phyloP scores from a whole-genome alignment of 139 green algal genomes.

The Marvania coccoides region DNA sequence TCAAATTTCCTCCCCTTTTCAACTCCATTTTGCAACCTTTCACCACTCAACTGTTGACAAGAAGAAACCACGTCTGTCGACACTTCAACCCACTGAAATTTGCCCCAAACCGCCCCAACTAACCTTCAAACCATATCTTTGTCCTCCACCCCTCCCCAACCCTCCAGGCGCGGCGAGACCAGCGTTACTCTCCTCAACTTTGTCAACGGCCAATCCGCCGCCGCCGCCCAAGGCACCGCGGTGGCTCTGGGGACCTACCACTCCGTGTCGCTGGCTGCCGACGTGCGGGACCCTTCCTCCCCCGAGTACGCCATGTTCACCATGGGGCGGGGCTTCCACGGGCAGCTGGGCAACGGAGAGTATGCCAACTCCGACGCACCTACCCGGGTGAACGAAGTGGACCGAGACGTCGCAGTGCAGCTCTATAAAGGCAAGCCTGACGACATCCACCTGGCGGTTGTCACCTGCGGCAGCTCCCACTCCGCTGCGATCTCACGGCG shows the following conservation, averaged over 20 bases:
- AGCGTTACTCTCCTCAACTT: constrained; percentile 58
- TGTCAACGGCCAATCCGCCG: constrained; percentile 54
- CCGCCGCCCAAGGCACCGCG: constrained; percentile 57
- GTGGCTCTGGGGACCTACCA: constrained; percentile 64
- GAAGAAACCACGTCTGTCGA: not conserved
- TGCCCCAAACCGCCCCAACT: no score
- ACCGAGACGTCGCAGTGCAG: constrained; percentile 18
- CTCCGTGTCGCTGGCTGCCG: constrained; percentile 40
- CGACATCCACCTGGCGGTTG: constrained; percentile 50
- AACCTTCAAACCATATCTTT: not conserved
- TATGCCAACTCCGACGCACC: constrained; percentile 26
- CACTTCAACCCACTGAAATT: no score
- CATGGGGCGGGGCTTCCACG: constrained; percentile 65
- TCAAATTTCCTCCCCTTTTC: not conserved
- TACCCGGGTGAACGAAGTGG: constrained; percentile 31
- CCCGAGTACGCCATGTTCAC: constrained; percentile 24
- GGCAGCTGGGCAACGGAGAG: constrained; percentile 57
- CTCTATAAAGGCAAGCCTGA: constrained; percentile 4
- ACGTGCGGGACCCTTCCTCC: constrained; percentile 1
- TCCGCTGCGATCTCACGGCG: constrained; percentile 49
- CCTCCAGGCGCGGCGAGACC: constrained; percentile 47
- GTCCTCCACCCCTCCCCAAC: not conserved
- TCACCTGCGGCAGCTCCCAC: constrained; percentile 55
- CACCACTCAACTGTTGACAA: not conserved
- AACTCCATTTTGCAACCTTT: not conserved